Conservation (phyloP, 495 filamentous ascomycete species). For the Xylaria flabelliformis region DNA sequence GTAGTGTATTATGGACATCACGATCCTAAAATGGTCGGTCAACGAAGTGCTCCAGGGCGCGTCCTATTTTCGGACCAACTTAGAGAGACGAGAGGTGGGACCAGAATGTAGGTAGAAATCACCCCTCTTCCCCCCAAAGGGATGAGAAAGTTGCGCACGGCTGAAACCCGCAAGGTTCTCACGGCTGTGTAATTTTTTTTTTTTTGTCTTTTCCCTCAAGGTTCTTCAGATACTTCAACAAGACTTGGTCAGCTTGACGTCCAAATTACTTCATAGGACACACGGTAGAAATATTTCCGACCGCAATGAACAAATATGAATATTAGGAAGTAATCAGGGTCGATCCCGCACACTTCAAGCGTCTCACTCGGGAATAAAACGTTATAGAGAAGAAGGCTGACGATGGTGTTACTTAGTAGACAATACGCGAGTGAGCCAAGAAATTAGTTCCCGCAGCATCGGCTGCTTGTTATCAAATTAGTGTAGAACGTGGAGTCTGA, state of each 20-base stretch:
- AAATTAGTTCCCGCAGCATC: constrained; percentile 26
- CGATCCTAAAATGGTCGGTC: constrained; percentile 28
- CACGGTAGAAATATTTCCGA: constrained; percentile 8
- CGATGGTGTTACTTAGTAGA: constrained; percentile 21
- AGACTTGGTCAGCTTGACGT: constrained; percentile 9
- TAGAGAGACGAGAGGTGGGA: constrained; percentile 21
- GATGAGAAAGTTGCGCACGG: background rate
- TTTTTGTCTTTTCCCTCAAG: constrained; percentile 20
- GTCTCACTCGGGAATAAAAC: constrained; percentile 20
- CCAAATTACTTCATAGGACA: constrained; percentile 10
- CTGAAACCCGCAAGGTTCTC: constrained; percentile 32
- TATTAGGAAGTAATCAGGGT: background rate
- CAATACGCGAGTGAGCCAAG: constrained; percentile 8
- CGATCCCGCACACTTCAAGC: background rate
- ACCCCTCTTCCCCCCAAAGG: background rate
- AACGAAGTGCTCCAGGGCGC: background rate
- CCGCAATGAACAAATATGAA: constrained; percentile 17
- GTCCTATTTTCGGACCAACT: constrained; percentile 21
- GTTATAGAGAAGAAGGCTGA: constrained; percentile 22
- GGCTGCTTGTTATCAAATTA: constrained; percentile 35
- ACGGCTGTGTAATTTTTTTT: constrained; percentile 41
- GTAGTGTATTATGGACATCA: constrained; percentile 18
- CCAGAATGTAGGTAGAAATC: constrained; percentile 25
- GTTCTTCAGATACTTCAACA: constrained; percentile 14
- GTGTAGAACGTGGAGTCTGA: constrained; percentile 31